phyloP scores from a whole-genome alignment of 2,329 filamentous ascomycete genomes.

The Beauveria sp. region DNA sequence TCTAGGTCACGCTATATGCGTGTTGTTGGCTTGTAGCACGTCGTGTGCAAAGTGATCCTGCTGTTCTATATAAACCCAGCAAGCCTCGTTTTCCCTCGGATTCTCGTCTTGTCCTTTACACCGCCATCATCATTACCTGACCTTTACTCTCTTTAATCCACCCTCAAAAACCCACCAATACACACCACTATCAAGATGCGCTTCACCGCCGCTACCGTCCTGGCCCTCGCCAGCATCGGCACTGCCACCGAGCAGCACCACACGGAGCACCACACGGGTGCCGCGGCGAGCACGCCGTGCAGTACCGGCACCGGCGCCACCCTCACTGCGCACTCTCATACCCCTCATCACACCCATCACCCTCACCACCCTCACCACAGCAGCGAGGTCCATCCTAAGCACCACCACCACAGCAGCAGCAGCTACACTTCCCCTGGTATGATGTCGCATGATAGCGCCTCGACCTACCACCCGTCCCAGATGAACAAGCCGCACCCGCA shows the following conservation, averaged over 20 bases:
- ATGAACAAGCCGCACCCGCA: not conserved
- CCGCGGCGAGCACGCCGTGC: not conserved
- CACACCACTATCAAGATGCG: conserved; percentile 3
- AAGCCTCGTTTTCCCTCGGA: not conserved
- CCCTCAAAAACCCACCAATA: not conserved
- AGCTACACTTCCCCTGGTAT: too few species aligned
- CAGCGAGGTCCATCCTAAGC: too few species aligned
- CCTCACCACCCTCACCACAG: not conserved
- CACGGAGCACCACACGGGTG: not conserved
- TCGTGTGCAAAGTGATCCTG: not conserved
- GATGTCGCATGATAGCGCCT: too few species aligned
- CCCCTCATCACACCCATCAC: not conserved
- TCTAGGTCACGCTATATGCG: too few species aligned
- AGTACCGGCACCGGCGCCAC: not conserved
- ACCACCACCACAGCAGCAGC: not conserved
- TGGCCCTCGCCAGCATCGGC: conserved; percentile 22
- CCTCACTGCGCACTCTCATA: not conserved
- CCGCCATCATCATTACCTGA: not conserved
- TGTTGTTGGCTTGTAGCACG: not conserved
- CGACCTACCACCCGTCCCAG: too few species aligned
- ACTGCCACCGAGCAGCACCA: conserved; percentile 10
- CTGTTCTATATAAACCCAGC: conserved; percentile 1
- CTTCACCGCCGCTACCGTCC: conserved; percentile 1
- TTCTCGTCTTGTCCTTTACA: too few species aligned
- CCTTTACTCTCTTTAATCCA: not conserved